Conservation (phyloP, 495 filamentous ascomycete species). For the Bombardia bombarda region DNA sequence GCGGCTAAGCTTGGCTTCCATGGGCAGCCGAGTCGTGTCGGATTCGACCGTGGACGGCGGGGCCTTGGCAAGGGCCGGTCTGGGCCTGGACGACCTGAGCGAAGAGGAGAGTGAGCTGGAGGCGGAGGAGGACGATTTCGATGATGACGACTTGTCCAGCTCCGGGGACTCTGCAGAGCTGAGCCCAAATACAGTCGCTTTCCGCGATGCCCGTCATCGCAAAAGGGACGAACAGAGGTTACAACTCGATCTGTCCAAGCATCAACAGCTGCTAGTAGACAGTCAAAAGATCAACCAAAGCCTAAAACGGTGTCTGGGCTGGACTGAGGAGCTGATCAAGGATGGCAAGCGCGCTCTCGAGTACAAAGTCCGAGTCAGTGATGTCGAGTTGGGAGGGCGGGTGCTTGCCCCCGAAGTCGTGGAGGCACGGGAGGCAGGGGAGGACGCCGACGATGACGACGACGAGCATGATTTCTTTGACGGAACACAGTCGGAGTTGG, state of each 20-base stretch:
- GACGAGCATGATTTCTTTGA: constrained; percentile 7
- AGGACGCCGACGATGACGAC: constrained; percentile 34
- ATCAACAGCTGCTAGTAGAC: constrained; percentile 79
- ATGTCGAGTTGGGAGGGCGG: constrained; percentile 74
- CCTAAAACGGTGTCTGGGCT: constrained; percentile 74
- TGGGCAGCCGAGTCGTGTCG: constrained; percentile 16
- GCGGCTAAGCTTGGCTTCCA: constrained; percentile 46
- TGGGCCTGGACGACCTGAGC: constrained; percentile 42
- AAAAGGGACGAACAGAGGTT: constrained; percentile 68
- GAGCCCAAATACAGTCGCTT: constrained; percentile 35
- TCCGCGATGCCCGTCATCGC: constrained; percentile 37
- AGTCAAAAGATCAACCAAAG: constrained; percentile 92
- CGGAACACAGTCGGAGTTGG: constrained; percentile 14
- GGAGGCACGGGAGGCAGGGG: constrained; percentile 37
- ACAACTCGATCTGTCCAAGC: constrained; percentile 74
- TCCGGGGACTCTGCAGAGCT: constrained; percentile 39
- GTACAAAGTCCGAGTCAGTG: constrained; percentile 65
- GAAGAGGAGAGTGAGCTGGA: constrained; percentile 37
- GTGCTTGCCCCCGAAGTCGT: constrained; percentile 53
- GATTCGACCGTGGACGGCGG: constrained; percentile 22
- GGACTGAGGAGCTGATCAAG: constrained; percentile 82
- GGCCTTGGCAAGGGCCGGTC: constrained; percentile 17
- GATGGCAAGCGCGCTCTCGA: constrained; percentile 82
- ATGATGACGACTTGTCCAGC: constrained; percentile 30
- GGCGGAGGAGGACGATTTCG: constrained; percentile 23